Evolutionary conservation across 768 basidiomycete species (phyloP).

Genomic region (Coprinopsis strossmayeri): DNA sequence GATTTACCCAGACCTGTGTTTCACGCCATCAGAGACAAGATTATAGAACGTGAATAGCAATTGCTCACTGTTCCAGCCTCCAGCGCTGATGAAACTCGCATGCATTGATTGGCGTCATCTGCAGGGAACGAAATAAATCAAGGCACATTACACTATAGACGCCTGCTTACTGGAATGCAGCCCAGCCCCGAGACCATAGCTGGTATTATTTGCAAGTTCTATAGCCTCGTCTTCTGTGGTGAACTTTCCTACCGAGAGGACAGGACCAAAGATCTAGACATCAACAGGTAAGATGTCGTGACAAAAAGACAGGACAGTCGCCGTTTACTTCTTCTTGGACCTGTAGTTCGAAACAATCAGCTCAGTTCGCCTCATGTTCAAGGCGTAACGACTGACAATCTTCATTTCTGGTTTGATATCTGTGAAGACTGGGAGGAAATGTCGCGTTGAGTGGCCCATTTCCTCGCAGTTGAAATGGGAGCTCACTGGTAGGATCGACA

Average conservation of each 20-base stretch:
- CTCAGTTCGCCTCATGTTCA: no score
- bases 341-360: no score
- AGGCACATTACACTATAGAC: background rate
- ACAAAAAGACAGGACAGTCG: conserved; percentile 4
- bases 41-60: conserved; percentile 8
- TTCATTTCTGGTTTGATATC: conserved; percentile 78
- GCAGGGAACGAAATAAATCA: conserved; percentile 7
- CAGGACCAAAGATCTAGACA: conserved; percentile 87
- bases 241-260: conserved; percentile 78
- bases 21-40: background rate
- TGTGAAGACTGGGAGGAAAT: conserved; percentile 58
- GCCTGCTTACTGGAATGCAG: conserved; percentile 81
- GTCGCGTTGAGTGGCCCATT: background rate
- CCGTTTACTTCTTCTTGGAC: conserved; percentile 61
- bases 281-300: conserved; percentile 11
- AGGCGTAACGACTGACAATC: conserved; percentile 71
- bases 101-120: conserved; percentile 84
- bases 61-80: conserved; percentile 80
- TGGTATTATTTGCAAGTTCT: conserved; percentile 77
- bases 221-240: conserved; percentile 85
- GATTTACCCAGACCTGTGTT: conserved; percentile 83
- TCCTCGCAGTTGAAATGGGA: conserved; percentile 2
- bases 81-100: conserved; percentile 79
- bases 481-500: conserved; percentile 83
- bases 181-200: conserved; percentile 88